These are phyloP conservation scores for Pneumocystis wakefieldiae DNA, from an alignment of 1,139 yeast genomes.

Conservation along the genomic window DNA sequence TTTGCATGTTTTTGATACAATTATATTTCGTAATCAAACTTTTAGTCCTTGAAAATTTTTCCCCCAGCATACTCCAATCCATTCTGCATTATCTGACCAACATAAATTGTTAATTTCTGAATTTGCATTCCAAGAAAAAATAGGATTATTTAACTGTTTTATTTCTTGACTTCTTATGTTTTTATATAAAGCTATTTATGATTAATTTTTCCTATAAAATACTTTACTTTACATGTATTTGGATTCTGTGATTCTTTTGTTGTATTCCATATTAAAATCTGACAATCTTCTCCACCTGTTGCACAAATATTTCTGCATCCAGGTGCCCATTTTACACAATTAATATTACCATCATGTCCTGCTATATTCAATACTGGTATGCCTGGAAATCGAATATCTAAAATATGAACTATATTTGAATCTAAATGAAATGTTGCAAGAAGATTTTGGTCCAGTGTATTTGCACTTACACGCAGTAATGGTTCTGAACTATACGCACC, in stretches of 20 bases:
- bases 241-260: slow-evolving; percentile 23
- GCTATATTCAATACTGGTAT: slow-evolving; percentile 54
- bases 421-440: slow-evolving; percentile 71
- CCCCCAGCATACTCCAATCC: slow-evolving; percentile 74
- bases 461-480: slow-evolving; percentile 57
- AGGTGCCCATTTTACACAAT: slow-evolving; percentile 77
- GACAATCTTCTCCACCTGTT: slow-evolving; percentile 84
- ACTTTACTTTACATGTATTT: slow-evolving; percentile 23
- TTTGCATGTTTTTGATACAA: not conserved
- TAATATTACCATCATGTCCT: slow-evolving; percentile 55
- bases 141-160: slow-evolving; percentile 6
- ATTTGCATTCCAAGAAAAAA: slow-evolving; percentile 30
- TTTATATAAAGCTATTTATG: not conserved
- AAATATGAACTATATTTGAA: slow-evolving; percentile 48
- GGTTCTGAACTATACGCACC: slow-evolving; percentile 41
- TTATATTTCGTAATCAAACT: slow-evolving; percentile 17
- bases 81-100: slow-evolving; percentile 61
- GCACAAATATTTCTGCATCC: slow-evolving; percentile 43
- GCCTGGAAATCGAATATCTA: slow-evolving; percentile 85
- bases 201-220: not conserved
- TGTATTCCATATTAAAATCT: slow-evolving; percentile 69
- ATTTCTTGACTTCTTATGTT: not conserved
- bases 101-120: slow-evolving; percentile 60
- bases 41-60: slow-evolving; percentile 64
- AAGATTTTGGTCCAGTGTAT: slow-evolving; percentile 63